Evolutionary conservation across 2,329 filamentous ascomycete genomes (phyloP).

Genomic region (Setomelanomma holmii): DNA sequence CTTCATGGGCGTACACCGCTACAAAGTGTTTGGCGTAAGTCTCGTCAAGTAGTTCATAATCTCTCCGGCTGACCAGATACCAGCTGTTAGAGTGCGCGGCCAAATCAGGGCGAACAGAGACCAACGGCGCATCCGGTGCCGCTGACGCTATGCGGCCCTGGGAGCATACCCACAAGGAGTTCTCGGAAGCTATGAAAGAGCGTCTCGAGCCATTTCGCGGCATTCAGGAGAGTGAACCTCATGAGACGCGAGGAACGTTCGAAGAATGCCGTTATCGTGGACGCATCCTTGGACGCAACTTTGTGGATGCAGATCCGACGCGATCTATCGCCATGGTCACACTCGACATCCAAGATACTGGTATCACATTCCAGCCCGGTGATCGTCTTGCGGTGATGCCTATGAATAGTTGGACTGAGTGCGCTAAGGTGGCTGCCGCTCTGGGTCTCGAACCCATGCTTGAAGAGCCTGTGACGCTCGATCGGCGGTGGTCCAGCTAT

Average conservation of each 20-base stretch:
- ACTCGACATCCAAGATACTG: slow-evolving; percentile 61
- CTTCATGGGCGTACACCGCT: slow-evolving; percentile 65
- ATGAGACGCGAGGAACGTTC: slow-evolving; percentile 63
- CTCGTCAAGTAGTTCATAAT: background rate
- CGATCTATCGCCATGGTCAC: slow-evolving; percentile 59
- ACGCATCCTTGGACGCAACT: slow-evolving; percentile 54
- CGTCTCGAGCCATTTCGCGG: slow-evolving; percentile 60
- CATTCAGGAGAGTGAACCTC: slow-evolving; percentile 56
- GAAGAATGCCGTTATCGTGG: slow-evolving; percentile 62
- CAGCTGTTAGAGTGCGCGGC: slow-evolving; percentile 58
- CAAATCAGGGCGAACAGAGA: slow-evolving; percentile 60
- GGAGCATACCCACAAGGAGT: slow-evolving; percentile 43
- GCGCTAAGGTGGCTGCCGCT: slow-evolving; percentile 61
- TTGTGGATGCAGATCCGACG: slow-evolving; percentile 56
- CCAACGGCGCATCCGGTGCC: slow-evolving; percentile 32
- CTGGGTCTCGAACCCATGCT: slow-evolving; percentile 59
- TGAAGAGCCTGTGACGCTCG: slow-evolving; percentile 51
- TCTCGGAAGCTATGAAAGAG: slow-evolving; percentile 63
- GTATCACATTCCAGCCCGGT: slow-evolving; percentile 62
- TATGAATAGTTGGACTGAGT: slow-evolving; percentile 62
- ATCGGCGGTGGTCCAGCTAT: slow-evolving; percentile 55
- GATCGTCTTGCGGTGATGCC: slow-evolving; percentile 64
- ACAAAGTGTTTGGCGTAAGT: slow-evolving; percentile 62
- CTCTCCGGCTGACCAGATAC: background rate
- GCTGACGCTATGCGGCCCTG: slow-evolving; percentile 26